Conservation (phyloP, 805 yeast species). For the Ogataea salicorniae region DNA sequence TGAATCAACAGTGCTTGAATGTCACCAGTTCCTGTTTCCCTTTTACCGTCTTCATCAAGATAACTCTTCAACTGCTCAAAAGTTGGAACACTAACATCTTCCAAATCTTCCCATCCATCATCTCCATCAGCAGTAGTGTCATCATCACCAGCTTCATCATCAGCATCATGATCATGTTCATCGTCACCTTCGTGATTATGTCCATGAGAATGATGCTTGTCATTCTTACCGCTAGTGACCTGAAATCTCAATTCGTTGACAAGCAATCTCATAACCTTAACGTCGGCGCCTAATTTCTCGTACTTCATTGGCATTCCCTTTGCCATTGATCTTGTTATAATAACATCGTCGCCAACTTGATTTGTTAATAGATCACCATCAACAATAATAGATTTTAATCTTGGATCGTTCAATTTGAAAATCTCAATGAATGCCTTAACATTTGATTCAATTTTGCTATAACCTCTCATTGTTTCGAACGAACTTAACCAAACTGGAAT, state of each 20-base stretch:
- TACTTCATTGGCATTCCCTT: conserved; percentile 56
- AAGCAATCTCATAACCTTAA: conserved; percentile 68
- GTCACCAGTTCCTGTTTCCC: conserved; percentile 28
- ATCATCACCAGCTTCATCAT: conserved; percentile 17
- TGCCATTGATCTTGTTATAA: conserved; percentile 83
- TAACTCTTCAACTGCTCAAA: conserved; percentile 59
- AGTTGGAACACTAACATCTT: conserved; percentile 57
- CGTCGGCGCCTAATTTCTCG: conserved; percentile 61
- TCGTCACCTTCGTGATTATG: conserved; percentile 13
- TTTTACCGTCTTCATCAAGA: conserved; percentile 34
- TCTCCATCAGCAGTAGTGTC: conserved; percentile 39
- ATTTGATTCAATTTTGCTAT: conserved; percentile 59
- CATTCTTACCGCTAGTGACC: conserved; percentile 7
- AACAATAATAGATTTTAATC: conserved; percentile 50
- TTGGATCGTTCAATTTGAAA: conserved; percentile 50
- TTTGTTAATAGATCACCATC: conserved; percentile 74
- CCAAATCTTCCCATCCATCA: conserved; percentile 75
- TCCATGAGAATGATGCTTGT: conserved; percentile 36
- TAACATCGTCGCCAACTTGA: conserved; percentile 45
- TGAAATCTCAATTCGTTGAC: conserved; percentile 67
- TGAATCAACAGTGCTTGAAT: conserved; percentile 36
- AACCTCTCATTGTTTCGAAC: conserved; percentile 78
- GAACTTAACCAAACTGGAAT: conserved; percentile 79
- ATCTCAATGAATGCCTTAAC: conserved; percentile 69
- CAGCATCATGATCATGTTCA: conserved; percentile 3